Evolutionary conservation across 352 stramenopile genomes (phyloP).

Genomic region (Phytophthora multivora): DNA sequence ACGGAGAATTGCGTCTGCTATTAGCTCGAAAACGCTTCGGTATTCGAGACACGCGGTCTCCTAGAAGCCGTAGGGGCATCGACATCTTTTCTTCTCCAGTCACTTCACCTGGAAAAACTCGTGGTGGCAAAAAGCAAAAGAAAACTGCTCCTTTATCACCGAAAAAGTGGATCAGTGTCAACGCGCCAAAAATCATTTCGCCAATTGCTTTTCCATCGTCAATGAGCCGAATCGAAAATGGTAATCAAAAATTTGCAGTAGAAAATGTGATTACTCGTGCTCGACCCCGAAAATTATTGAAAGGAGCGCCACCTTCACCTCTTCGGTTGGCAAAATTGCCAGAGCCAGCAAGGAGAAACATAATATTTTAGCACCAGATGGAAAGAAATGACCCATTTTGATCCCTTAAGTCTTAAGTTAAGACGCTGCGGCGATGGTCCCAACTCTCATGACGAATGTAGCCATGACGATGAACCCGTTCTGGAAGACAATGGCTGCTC

Average conservation of each 20-base stretch:
- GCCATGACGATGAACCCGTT: slow-evolving; percentile 65
- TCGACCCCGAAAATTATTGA: slow-evolving; percentile 17
- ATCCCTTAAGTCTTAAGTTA: too few relatives aligned
- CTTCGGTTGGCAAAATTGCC: slow-evolving; percentile 7
- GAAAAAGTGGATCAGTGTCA: slow-evolving; percentile 53
- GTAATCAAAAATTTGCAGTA: slow-evolving; percentile 3
- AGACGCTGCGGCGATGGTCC: slow-evolving; percentile 39
- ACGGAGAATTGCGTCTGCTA: slow-evolving; percentile 51
- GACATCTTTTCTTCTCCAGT: slow-evolving; percentile 3
- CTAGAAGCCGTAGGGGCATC: slow-evolving; percentile 11
- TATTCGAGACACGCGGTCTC: slow-evolving; percentile 1
- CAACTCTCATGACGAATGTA: slow-evolving; percentile 61
- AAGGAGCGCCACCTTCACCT: not conserved
- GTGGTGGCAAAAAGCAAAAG: slow-evolving; percentile 10
- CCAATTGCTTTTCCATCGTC: slow-evolving; percentile 18
- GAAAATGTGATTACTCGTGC: slow-evolving; percentile 7
- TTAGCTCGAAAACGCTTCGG: slow-evolving; percentile 50
- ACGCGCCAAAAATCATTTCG: slow-evolving; percentile 19
- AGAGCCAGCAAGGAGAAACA: slow-evolving; percentile 8
- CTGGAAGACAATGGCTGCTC: slow-evolving; percentile 62
- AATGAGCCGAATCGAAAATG: slow-evolving; percentile 10
- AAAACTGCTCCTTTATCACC: slow-evolving; percentile 42
- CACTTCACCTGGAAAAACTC: slow-evolving; percentile 6
- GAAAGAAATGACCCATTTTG: not conserved
- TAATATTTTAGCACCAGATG: not conserved